phyloP scores from a whole-genome alignment of 768 basidiomycete genomes.

The Amanita muscaria region DNA sequence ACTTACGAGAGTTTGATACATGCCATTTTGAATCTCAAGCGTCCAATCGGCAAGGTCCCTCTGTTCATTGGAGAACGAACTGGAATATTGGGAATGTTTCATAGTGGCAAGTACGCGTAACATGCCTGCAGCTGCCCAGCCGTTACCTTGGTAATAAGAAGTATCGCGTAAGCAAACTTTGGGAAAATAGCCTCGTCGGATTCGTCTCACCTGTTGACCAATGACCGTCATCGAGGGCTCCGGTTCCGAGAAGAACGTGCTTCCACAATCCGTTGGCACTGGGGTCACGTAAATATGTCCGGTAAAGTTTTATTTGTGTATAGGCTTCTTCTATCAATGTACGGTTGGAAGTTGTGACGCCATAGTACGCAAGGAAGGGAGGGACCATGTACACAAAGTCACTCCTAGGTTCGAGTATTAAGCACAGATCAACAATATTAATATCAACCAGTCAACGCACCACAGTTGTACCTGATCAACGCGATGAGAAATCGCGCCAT shows the following conservation, averaged over 20 bases:
- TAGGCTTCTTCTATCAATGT: conserved; percentile 57
- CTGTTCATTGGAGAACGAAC: conserved; percentile 40
- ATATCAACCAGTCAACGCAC: no score
- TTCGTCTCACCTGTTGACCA: conserved; percentile 81
- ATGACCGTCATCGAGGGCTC: conserved; percentile 52
- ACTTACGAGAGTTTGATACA: conserved; percentile 55
- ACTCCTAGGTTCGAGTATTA: conserved; percentile 35
- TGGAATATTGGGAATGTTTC: conserved; percentile 46
- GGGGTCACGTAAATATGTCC: conserved; percentile 50
- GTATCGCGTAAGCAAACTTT: no score
- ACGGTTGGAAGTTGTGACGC: conserved; percentile 46
- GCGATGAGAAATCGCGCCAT: conserved; percentile 81
- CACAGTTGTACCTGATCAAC: conserved; percentile 62
- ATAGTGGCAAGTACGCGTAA: conserved; percentile 75
- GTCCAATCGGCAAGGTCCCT: conserved; percentile 57
- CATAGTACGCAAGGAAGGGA: conserved; percentile 83
- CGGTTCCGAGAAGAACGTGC: conserved; percentile 57
- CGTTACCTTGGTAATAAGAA: conserved; percentile 67
- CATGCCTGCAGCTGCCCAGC: conserved; percentile 86
- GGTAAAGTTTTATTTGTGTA: conserved; percentile 65
- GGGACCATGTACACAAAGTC: conserved; percentile 84
- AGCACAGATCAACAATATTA: not conserved
- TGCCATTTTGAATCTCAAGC: conserved; percentile 62
- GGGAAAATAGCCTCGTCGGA: no score
- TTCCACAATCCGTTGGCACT: conserved; percentile 55